Evolutionary conservation across 495 filamentous ascomycete genomes (phyloP), one percentile per base, ranked within the genome.

Genomic region (Penicillium nucicola): DNA sequence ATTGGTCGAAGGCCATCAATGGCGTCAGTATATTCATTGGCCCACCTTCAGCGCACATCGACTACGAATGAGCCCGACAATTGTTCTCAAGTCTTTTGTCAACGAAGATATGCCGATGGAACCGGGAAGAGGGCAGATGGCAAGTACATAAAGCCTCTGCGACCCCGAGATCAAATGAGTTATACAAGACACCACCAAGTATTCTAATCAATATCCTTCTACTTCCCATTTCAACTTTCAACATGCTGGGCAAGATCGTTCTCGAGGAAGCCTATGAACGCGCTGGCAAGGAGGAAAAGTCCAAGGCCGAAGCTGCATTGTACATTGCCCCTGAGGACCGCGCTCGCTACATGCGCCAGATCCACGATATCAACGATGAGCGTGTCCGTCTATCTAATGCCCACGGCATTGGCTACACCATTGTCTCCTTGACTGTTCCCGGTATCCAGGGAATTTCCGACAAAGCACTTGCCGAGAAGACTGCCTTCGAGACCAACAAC

Each of bases 351-450:
- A 48, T 56, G 17, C 41, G 53, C 18, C 47, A 64, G 28, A 61
- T 70, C 45, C 52, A 56, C 41, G 61, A 63, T 59, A 72, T 79
- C 42, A 67, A 71, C 45, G 41, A 52, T 8, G 42, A 64, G n/a
- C 74, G 76, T 5, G 60, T 79, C 12, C 37, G 65, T 4, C 36
- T 70, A 18, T 76, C 74, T 68, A 70, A 77, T 49, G 67, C 65
- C 32, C 61, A 79, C 46, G 78, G 76, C 14, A 71, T 83, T 17
- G 79, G 74, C 30, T 79, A 77, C 64, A 79, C 71, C 49, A 64
- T 81, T 18, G 56, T 79, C 1, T 78, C 74, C 0, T 63, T 76
- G 4, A 64, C 61, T 8, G 73, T 71, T 0, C 72, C 77, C 1
- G 78, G 80, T 14, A 58, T 70, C 3, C 78, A 83, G 54, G 79